Percentiles rank a stretch among this genome's conserved stretches.
Evolutionary conservation across 768 basidiomycete species (phyloP).

Genomic region (Lentinula aciculospora): DNA sequence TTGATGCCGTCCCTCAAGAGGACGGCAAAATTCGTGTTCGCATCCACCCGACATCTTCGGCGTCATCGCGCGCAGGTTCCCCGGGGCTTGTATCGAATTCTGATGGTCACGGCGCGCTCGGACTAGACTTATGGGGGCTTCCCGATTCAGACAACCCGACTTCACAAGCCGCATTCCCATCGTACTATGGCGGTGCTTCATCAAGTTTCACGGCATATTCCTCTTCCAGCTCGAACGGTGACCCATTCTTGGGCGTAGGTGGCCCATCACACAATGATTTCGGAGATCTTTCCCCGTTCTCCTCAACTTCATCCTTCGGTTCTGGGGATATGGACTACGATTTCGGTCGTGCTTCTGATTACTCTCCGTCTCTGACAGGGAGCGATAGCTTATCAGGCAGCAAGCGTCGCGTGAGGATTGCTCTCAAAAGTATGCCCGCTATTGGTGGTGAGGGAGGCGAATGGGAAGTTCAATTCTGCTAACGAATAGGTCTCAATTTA

Average conservation of each 20-base stretch:
- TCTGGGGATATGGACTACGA: conserved; percentile 1
- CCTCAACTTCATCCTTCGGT: conserved; percentile 4
- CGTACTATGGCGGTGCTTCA: conserved; percentile 5
- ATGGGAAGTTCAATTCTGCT: conserved; percentile 76
- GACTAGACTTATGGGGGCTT: conserved; percentile 4
- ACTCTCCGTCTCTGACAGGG: conserved; percentile 11
- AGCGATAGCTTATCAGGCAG: conserved; percentile 23
- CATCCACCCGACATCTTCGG: conserved; percentile 56
- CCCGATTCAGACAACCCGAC: neutral
- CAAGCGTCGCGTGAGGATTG: conserved; percentile 56
- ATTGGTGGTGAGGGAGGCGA: conserved; percentile 65
- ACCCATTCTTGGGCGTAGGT: conserved; percentile 60
- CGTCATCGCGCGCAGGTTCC: conserved; percentile 34
- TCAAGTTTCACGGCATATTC: conserved; percentile 16
- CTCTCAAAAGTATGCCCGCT: conserved; percentile 58
- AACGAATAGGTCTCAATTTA: conserved; percentile 12
- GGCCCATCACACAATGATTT: conserved; percentile 29
- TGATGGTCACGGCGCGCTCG: conserved; percentile 2
- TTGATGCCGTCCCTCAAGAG: conserved; percentile 58
- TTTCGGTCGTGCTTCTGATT: conserved; percentile 30
- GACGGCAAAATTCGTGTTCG: conserved; percentile 71
- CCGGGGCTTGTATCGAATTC: conserved; percentile 21
- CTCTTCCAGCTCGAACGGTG: conserved; percentile 28
- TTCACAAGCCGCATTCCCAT: conserved; percentile 17
- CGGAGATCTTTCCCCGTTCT: conserved; percentile 5